These are phyloP conservation scores for Sporothrix pseudoabietina DNA, from an alignment of 2,329 filamentous ascomycete species.

Conservation along the genomic window DNA sequence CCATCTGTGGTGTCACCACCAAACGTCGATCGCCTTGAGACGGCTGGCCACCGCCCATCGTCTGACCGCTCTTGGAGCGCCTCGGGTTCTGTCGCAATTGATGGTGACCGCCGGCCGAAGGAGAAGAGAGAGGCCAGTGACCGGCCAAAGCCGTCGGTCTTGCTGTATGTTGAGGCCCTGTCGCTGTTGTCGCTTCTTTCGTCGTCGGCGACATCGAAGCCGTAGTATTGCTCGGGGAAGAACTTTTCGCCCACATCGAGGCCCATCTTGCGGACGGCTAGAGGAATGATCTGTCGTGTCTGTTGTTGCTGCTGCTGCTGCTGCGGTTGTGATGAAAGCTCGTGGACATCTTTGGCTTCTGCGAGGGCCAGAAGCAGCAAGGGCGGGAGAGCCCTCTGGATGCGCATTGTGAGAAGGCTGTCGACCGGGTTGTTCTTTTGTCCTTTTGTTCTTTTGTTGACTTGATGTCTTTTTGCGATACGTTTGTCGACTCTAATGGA, in stretches of 20 bases:
- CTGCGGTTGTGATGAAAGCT: slow-evolving; percentile 23
- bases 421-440: not conserved
- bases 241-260: slow-evolving; percentile 73
- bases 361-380: slow-evolving; percentile 51
- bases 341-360: slow-evolving; percentile 43
- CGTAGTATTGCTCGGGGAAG: slow-evolving; percentile 65
- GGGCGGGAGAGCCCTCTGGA: slow-evolving; percentile 38
- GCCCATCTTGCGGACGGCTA: slow-evolving; percentile 72
- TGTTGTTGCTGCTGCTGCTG: slow-evolving; percentile 23
- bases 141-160: slow-evolving; percentile 23
- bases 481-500: not conserved
- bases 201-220: slow-evolving; percentile 38
- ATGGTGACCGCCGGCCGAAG: slow-evolving; percentile 26
- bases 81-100: not conserved
- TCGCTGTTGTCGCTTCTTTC: not conserved
- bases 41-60: slow-evolving; percentile 19
- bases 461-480: not conserved
- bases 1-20: no score
- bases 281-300: slow-evolving; percentile 46
- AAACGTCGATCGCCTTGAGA: not conserved
- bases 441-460: not conserved
- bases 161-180: not conserved
- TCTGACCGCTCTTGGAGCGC: not conserved
- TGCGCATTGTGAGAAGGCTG: slow-evolving; percentile 21
- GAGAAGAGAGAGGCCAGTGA: slow-evolving; percentile 29